Base-by-base conservation (phyloP, 176 grass and related monocot species). In the Carex pumila region DNA sequence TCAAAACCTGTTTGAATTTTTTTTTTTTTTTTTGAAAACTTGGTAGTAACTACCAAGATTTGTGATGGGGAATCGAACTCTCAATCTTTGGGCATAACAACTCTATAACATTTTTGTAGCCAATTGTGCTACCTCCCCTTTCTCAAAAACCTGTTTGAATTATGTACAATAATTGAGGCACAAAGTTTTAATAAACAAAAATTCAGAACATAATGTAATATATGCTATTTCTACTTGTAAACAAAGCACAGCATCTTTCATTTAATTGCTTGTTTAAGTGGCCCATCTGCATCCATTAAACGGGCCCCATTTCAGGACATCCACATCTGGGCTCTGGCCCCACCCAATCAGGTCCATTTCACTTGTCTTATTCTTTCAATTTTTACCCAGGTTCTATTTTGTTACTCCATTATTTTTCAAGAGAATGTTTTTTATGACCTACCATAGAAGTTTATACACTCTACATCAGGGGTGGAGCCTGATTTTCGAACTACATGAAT, bases 221-320 rank as follows among this genome's bases (percentile, higher is more conserved):
- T 53, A 30, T n/a, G 43, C 18, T 12, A 73, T 73, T 79, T 79
- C 53, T 31, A 9, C 54, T 59, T 76, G 3, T 18, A 79, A 25
- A 57, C 75, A 79, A 79, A 79, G 59, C 47, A 79, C 0, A 79
- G 75, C 21, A 58, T 79, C 75, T 53, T 58, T 32, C 54, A 79
- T 34, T 79, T 30, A 79, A 34, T 79, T 6, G 7, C 12, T 79
- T 12, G 25, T 32, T 79, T 7, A 79, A 29, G 75, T 56, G 75
- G 75, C 21, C 75, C 75, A 79, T 59, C 1, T 34, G 52, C 54
- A 79, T 55, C 75, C 47, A 79, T 37, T 79, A 59, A 79, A 37
- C 60, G 47, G 75, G 52, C 12, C 50, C 43, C 22, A 5, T 79
- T 31, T 79, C 3, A 12, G 31, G 78, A 36, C 75, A 18, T 22